phyloP scores from a whole-genome alignment of 129 eudicot species.

The carrot (Daucus carota) region DH1_v3.0 NC_030389.2:818001-818500 shows the following conservation, averaged over 20 bases:
- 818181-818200: background rate
- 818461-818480: conserved; percentile 87
- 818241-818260: background rate
- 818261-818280: background rate
- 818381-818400: background rate
- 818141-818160: conserved; percentile 81
- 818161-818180: conserved; percentile 3
- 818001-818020: background rate
- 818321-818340: background rate
- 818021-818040: background rate
- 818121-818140: conserved; percentile 95
- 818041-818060: conserved; percentile 87
- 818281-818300: background rate
- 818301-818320: background rate
- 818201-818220: background rate
- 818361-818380: background rate
- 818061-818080: conserved; percentile 92
- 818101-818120: conserved; percentile 89
- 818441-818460: conserved; percentile 7
- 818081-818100: conserved; percentile 91
- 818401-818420: background rate
- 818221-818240: background rate
- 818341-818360: background rate
- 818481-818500: conserved; percentile 97
- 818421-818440: background rate